Base-by-base conservation (phyloP, 345 rosid genomes). In the Euphorbia lathyris region DNA sequence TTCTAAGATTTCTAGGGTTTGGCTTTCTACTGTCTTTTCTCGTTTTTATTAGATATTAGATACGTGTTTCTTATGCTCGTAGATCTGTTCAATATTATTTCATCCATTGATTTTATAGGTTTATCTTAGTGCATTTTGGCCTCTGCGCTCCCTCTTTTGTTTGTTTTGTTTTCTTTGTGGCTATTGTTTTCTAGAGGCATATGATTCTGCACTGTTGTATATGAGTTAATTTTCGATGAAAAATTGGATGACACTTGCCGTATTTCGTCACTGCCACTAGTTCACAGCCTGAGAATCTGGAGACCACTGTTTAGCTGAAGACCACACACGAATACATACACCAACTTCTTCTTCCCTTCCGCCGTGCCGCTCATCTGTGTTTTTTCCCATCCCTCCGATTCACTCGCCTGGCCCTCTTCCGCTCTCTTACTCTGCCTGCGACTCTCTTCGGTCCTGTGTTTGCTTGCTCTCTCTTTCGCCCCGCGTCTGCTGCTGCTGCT, bases 1-100 rank as follows among this genome's bases (percentile, higher is more conserved):
- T n/a, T n/a, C n/a, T n/a, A n/a, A n/a, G 7, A 56, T 43, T n/a
- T 58, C 47, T 47, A 47, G 65, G 57, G 72, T 29, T 58, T 47
- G 14, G n/a, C 5, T 16, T 42, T 38, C 10, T 38, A 26, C 14
- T 22, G 20, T 32, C 51, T n/a, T 2, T 45, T n/a, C 20, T 20
- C 6, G 22, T 14, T 27, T 65, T 65, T 27, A 0, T 3, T 40
- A 0, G 22, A 29, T 17, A 25, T 55, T 3, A 53, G 50, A 17
- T 52, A 55, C 53, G 50, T 67, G 14, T 10, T 19, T n/a, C 2
- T 0, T 9, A 17, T 68, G n/a, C 52, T 8, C 16, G 12, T 47
- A 58, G 72, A 69, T 58, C 72, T 58, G 47, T 45, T 58, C 30
- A n/a, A 58, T 58, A 19, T 34, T 16, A 10, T 5, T 22, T 52